Percentiles rank a stretch among this genome's conserved stretches.
Evolutionary conservation across 768 basidiomycete genomes (phyloP).

Genomic region (Coprinopsis sp.): DNA sequence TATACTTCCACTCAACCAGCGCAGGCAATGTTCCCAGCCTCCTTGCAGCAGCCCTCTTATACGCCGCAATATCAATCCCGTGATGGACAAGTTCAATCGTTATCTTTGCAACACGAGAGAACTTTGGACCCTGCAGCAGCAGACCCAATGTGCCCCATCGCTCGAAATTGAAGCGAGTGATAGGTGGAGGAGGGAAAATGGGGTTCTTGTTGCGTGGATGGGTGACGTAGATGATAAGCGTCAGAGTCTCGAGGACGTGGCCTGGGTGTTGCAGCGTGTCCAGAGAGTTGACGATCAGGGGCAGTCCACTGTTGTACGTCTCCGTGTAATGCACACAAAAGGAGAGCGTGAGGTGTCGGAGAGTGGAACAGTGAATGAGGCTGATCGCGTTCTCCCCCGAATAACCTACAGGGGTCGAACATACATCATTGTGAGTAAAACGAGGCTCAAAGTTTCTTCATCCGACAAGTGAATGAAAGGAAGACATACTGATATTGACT

Average conservation of each 20-base stretch:
- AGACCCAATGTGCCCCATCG: conserved; percentile 3
- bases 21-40: neutral
- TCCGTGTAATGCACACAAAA: conserved; percentile 9
- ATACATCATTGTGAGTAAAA: too few species aligned
- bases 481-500: conserved; percentile 6
- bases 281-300: conserved; percentile 6
- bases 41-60: neutral
- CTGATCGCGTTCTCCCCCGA: conserved; percentile 1
- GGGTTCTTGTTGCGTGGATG: conserved; percentile 8
- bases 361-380: neutral
- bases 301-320: conserved; percentile 7
- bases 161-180: conserved; percentile 7
- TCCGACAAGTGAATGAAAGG: neutral
- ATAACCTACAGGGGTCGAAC: too few species aligned
- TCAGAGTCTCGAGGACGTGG: conserved; percentile 6
- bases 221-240: conserved; percentile 6
- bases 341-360: conserved; percentile 5
- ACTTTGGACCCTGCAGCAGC: neutral
- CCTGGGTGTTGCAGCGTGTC: conserved; percentile 2
- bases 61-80: conserved; percentile 3
- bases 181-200: conserved; percentile 7
- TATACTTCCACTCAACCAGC: neutral
- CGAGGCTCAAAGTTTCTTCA: neutral
- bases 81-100: conserved; percentile 8
- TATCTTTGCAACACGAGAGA: neutral